Evolutionary conservation across 768 basidiomycete genomes (phyloP).

Genomic region (Suillus clintonianus): DNA sequence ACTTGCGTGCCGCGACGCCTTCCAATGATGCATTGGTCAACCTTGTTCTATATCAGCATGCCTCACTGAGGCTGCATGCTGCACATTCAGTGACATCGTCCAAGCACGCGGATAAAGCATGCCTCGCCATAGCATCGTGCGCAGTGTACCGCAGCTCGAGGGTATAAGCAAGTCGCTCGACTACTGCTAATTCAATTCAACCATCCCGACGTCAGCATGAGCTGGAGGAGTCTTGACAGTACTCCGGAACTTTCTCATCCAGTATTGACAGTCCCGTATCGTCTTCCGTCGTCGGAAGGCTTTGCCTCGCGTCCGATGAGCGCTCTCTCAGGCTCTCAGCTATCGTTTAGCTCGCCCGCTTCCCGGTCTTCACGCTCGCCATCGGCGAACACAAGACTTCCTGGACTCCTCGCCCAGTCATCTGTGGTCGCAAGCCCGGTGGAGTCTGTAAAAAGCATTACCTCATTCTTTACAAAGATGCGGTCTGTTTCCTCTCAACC

Average conservation of each 20-base stretch:
- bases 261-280: slow-evolving; percentile 3
- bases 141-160: background rate
- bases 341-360: slow-evolving; percentile 2
- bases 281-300: slow-evolving; percentile 2
- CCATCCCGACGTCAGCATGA: background rate
- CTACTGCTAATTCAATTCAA: background rate
- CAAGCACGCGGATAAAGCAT: background rate
- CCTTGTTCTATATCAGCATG: background rate
- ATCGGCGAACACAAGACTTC: background rate
- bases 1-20: background rate
- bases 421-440: slow-evolving; percentile 4
- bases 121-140: background rate
- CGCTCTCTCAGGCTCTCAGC: slow-evolving; percentile 4
- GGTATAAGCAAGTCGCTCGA: background rate
- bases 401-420: slow-evolving; percentile 2
- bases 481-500: background rate
- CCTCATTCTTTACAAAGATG: slow-evolving; percentile 8
- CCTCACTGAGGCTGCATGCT: background rate
- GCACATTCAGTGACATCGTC: background rate
- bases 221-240: slow-evolving; percentile 9
- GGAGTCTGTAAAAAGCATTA: slow-evolving; percentile 5
- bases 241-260: background rate
- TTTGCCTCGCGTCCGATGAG: slow-evolving; percentile 5
- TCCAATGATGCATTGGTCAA: background rate
- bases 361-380: slow-evolving; percentile 2